These are phyloP conservation scores for Pachysandra terminalis DNA, from an alignment of 164 flowering plant species.

Conservation along the genomic window DNA sequence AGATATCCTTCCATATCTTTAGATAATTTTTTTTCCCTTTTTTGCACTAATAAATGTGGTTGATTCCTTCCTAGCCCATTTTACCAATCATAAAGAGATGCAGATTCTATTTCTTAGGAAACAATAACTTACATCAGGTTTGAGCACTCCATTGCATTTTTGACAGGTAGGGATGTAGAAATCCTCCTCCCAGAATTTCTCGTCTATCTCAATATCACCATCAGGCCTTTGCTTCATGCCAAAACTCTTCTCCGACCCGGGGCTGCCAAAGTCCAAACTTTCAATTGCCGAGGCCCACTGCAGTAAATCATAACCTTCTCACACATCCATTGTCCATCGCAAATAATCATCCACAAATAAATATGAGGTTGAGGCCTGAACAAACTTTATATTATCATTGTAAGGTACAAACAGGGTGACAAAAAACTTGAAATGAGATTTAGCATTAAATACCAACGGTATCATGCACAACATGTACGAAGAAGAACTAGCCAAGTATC, in stretches of 20 bases:
- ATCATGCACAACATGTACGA: neutral
- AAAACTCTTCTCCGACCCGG: slow-evolving; percentile 87
- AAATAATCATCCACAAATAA: slow-evolving; percentile 1
- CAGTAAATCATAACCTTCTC: slow-evolving; percentile 11
- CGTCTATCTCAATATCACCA: slow-evolving; percentile 97
- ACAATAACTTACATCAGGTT: slow-evolving; percentile 82
- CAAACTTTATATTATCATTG: neutral
- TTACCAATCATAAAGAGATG: neutral
- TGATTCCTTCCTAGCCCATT: neutral
- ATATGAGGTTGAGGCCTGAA: neutral
- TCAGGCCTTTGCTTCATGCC: slow-evolving; percentile 99
- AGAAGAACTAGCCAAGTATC: no score
- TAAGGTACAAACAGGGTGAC: neutral
- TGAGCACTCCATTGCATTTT: slow-evolving; percentile 78
- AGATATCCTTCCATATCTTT: neutral
- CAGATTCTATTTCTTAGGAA: neutral
- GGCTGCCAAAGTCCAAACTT: slow-evolving; percentile 58
- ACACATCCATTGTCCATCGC: neutral
- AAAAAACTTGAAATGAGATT: neutral
- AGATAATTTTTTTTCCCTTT: no score
- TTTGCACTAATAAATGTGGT: neutral
- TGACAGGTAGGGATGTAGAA: slow-evolving; percentile 76
- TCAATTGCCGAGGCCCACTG: slow-evolving; percentile 99
- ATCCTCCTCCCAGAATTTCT: slow-evolving; percentile 96
- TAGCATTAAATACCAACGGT: neutral